These are phyloP conservation scores for Magnolia sinica DNA, from an alignment of 164 flowering plant genomes.

Conservation along the genomic window DNA sequence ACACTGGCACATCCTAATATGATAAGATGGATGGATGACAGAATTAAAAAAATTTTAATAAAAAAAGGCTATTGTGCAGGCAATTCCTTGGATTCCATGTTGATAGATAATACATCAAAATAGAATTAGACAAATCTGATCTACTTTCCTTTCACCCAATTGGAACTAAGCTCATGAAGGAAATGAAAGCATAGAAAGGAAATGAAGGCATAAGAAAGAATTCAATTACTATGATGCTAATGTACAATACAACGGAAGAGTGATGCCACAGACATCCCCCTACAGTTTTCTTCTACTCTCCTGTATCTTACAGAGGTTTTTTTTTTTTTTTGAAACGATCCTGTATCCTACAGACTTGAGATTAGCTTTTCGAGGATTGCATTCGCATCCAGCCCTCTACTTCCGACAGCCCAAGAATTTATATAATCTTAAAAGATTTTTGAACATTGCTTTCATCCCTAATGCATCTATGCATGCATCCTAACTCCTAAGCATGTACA, in stretches of 20 bases:
- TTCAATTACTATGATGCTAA: not conserved
- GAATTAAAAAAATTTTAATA: too few species aligned
- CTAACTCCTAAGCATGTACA: too few species aligned
- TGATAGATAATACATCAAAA: not conserved
- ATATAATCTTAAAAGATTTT: not conserved
- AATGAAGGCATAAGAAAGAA: not conserved
- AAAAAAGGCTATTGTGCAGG: not conserved
- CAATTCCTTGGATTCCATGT: not conserved
- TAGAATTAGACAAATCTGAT: not conserved
- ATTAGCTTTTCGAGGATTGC: not conserved
- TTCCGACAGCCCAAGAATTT: not conserved
- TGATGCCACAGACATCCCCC: not conserved
- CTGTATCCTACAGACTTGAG: not conserved
- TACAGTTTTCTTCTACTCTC: not conserved
- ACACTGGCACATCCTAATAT: too few species aligned
- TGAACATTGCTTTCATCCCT: not conserved
- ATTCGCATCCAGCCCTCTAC: not conserved
- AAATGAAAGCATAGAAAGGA: not conserved
- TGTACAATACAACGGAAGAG: not conserved
- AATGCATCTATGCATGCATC: not conserved
- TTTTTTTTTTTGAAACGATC: too few species aligned
- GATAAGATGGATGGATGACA: not conserved
- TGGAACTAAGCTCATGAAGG: not conserved
- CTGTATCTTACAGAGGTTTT: not conserved
- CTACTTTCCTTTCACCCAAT: not conserved